Conservation (phyloP, 257 asterid species). For the Fraxinus cuspidata region DNA sequence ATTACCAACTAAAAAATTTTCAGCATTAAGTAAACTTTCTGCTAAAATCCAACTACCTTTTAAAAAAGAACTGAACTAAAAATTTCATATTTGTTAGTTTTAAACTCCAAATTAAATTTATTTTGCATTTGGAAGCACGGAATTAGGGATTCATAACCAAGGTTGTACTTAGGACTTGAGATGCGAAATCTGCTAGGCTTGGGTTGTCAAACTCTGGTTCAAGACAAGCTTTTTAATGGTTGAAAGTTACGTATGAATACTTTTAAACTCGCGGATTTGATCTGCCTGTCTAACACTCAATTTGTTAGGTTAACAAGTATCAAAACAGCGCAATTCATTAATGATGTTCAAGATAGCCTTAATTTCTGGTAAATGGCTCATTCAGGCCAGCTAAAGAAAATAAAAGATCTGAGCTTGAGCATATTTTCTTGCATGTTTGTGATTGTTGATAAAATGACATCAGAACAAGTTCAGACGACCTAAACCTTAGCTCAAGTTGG, state of each 20-base stretch:
- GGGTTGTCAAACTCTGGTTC: neutral
- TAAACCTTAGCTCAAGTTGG: slow-evolving; percentile 12
- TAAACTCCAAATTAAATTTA: slow-evolving; percentile 15
- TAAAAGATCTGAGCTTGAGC: slow-evolving; percentile 4
- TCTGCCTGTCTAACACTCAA: neutral
- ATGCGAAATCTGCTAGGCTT: slow-evolving; percentile 14
- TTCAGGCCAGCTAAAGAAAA: slow-evolving; percentile 15
- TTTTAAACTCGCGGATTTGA: neutral
- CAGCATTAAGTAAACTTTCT: slow-evolving; percentile 21
- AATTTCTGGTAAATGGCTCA: slow-evolving; percentile 22
- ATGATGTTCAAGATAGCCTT: slow-evolving; percentile 11
- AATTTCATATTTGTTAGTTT: neutral
- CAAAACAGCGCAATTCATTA: slow-evolving; percentile 4
- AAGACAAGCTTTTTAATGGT: neutral
- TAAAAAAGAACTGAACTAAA: slow-evolving; percentile 1
- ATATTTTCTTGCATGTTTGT: neutral
- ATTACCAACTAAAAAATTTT: slow-evolving; percentile 8
- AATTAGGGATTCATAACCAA: slow-evolving; percentile 3
- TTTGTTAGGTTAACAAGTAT: slow-evolving; percentile 10
- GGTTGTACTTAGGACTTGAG: neutral
- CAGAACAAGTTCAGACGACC: slow-evolving; percentile 19
- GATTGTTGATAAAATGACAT: neutral
- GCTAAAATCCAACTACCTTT: slow-evolving; percentile 1
- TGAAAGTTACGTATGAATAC: neutral
- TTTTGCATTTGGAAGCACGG: slow-evolving; percentile 11